Evolutionary conservation across 345 rosid species (phyloP).

Genomic region (Heritiera fomes): DNA sequence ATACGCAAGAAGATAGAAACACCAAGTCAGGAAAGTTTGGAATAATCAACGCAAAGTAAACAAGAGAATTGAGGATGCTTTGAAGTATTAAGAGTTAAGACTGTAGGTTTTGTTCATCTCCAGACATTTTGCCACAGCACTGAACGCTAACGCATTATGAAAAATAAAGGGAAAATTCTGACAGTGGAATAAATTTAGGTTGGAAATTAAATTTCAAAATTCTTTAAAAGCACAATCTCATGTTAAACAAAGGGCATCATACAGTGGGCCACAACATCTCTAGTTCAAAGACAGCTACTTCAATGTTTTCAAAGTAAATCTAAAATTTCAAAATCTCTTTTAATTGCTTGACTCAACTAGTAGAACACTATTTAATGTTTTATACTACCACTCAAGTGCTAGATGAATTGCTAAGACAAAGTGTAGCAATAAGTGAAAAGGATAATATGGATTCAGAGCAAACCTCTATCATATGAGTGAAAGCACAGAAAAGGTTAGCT

Average conservation of each 20-base stretch:
- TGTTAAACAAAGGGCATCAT: conserved; percentile 3
- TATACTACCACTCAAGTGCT: background rate
- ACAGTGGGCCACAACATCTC: background rate
- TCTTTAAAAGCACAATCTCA: background rate
- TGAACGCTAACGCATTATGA: background rate
- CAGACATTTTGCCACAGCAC: conserved; percentile 1
- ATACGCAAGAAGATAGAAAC: conserved; percentile 1
- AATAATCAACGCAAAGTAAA: conserved; percentile 11
- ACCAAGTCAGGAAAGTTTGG: conserved; percentile 13
- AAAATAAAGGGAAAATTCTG: background rate
- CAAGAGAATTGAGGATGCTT: conserved; percentile 18
- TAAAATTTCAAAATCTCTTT: conserved; percentile 8
- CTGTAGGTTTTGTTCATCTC: conserved; percentile 10
- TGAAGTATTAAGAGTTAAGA: conserved; percentile 17
- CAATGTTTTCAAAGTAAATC: conserved; percentile 11
- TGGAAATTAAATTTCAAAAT: conserved; percentile 9
- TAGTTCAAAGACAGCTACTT: conserved; percentile 7
- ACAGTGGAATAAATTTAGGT: conserved; percentile 21
- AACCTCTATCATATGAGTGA: background rate
- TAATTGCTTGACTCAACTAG: background rate
- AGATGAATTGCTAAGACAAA: background rate
- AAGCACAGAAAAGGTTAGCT: background rate
- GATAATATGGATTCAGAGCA: conserved; percentile 6
- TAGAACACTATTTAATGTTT: background rate
- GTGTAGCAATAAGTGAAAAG: background rate